A percentile compares a stretch with the other conserved stretches of the same genome.
phyloP scores from a whole-genome alignment of 2,329 filamentous ascomycete species.

The Fusarium annulatum region DNA sequence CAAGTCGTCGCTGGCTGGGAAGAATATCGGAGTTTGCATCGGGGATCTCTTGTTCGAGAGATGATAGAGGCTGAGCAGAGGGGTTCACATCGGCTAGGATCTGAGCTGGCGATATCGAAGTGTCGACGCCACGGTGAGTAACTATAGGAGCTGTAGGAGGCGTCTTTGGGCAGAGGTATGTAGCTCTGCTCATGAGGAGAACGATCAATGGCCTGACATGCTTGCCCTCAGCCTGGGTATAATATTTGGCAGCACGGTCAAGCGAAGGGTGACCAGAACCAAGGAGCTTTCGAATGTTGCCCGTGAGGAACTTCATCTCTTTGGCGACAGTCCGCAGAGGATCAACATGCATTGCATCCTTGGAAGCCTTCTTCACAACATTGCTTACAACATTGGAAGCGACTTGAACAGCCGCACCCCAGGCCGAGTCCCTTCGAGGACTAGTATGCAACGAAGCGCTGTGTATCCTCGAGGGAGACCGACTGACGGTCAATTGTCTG shows the following conservation, averaged over 20 bases:
- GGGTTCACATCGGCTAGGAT: slow-evolving; percentile 87
- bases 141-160: slow-evolving; percentile 53
- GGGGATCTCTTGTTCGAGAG: slow-evolving; percentile 52
- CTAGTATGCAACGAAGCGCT: slow-evolving; percentile 56
- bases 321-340: slow-evolving; percentile 91
- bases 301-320: slow-evolving; percentile 95
- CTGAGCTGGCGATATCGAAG: slow-evolving; percentile 64
- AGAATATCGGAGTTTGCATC: slow-evolving; percentile 75
- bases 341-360: slow-evolving; percentile 80
- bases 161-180: slow-evolving; percentile 77
- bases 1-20: slow-evolving; percentile 90
- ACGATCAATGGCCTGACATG: slow-evolving; percentile 95
- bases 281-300: slow-evolving; percentile 91
- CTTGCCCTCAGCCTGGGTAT: slow-evolving; percentile 96
- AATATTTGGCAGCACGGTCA: slow-evolving; percentile 97
- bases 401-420: slow-evolving; percentile 78
- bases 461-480: slow-evolving; percentile 50
- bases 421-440: slow-evolving; percentile 68
- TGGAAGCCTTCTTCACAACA: slow-evolving; percentile 70
- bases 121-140: slow-evolving; percentile 61
- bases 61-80: slow-evolving; percentile 58
- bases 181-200: slow-evolving; percentile 94
- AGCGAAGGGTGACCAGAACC: slow-evolving; percentile 94
- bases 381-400: slow-evolving; percentile 78
- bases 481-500: slow-evolving; percentile 46